These are phyloP conservation scores for Aureobasidium melanogenum DNA, from an alignment of 2,329 filamentous ascomycete species.

Conservation along the genomic window DNA sequence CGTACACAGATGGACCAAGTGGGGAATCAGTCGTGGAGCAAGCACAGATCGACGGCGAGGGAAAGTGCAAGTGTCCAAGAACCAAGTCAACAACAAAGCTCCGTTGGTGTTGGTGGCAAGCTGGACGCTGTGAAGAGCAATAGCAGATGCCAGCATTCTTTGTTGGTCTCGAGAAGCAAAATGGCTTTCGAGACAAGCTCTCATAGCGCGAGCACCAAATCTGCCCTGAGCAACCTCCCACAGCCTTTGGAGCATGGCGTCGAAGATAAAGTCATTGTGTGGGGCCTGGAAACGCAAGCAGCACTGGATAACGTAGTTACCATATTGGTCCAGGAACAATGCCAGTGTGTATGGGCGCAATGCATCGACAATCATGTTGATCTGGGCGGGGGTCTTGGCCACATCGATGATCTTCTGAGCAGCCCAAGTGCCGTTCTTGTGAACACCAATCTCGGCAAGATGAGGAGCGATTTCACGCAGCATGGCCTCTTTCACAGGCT, in stretches of 20 bases:
- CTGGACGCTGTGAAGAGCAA: constrained; percentile 94
- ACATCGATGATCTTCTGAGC: constrained; percentile 99
- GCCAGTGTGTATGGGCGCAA: constrained; percentile 80
- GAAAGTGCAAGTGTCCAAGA: constrained; percentile 96
- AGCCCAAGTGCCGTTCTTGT: constrained; percentile 99
- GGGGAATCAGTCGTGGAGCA: constrained; percentile 82
- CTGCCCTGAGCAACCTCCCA: constrained; percentile 91
- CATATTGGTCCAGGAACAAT: constrained; percentile 93
- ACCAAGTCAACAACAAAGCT: constrained; percentile 89
- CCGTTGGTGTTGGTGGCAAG: constrained; percentile 94
- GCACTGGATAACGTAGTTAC: constrained; percentile 96
- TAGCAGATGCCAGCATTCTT: constrained; percentile 83
- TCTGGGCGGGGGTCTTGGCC: constrained; percentile 75
- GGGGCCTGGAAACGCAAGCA: constrained; percentile 85
- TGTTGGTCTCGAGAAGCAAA: constrained; percentile 93
- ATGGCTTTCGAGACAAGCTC: constrained; percentile 92
- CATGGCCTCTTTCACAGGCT: constrained; percentile 86
- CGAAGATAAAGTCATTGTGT: constrained; percentile 94
- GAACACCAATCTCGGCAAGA: constrained; percentile 89
- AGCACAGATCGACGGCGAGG: constrained; percentile 83
- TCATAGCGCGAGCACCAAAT: constrained; percentile 92
- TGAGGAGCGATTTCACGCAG: constrained; percentile 78
- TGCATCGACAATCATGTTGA: constrained; percentile 73
- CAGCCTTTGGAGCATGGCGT: constrained; percentile 88
- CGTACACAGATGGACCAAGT: constrained; percentile 89